Base-by-base conservation (phyloP, 176 grass and related monocot genomes). In the Oryza brachyantha region DNA sequence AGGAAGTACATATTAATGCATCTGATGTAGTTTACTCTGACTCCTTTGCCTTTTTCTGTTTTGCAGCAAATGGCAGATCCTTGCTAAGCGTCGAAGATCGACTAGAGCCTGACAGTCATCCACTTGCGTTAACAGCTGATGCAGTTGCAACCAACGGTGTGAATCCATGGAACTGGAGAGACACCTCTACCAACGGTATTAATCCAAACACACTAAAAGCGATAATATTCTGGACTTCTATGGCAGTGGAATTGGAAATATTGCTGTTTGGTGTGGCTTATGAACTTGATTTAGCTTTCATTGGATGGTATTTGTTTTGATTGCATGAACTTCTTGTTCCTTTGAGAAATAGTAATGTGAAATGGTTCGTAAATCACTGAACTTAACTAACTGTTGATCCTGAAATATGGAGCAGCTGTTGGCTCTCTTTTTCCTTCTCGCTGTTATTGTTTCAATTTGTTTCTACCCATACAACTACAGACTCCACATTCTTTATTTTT, bases 91-190 rank as follows among this genome's bases (percentile, higher is more conserved):
- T 97, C 11, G 89, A 97, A n/a, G 78, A 84, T 70, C 87, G 40
- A 80, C 74, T 94, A 83, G 89, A 97, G 69, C 83, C 79, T 42
- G 89, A 97, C 32, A 76, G 91, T 46, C 88, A 91, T 79, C 83
- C 84, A 13, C 81, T 95, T 81, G 81, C 83, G n/a, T 91, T 95
- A 83, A 95, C 90, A 11, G 70, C 81, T 57, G 92, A 95, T 89
- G 86, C 86, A 72, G 92, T 85, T 75, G 88, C 83, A 84, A 92
- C 90, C 43, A 93, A 94, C 68, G 90, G 96, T 87, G 80, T 94
- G 22, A 92, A 90, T 76, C 88, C 90, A 63, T 99, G 96, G 96
- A 99, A 93, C 67, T 96, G 96, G 92, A 91, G 96, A 84, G 92
- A 99, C 64, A 84, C 96, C 46, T 87, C 92, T 78, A 86, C 93